Percentiles rank a stretch among this genome's conserved stretches.
These are phyloP conservation scores for Balakata baccata DNA, from an alignment of 345 rosid species.

Conservation along the genomic window DNA sequence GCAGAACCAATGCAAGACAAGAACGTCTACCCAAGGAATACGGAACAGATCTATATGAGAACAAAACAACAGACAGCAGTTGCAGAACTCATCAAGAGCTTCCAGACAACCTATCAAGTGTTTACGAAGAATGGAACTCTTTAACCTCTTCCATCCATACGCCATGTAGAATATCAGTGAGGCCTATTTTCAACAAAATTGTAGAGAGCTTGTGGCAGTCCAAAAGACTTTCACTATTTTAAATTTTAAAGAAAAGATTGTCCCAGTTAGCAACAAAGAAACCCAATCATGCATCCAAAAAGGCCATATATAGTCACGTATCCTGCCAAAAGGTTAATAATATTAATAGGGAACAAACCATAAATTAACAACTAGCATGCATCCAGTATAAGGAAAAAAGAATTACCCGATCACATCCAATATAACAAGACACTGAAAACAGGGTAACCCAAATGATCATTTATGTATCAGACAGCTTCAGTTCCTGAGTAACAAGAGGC, in stretches of 20 bases:
- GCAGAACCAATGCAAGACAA: slow-evolving; percentile 4
- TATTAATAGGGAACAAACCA: slow-evolving; percentile 35
- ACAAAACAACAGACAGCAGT: slow-evolving; percentile 14
- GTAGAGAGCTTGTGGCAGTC: slow-evolving; percentile 34
- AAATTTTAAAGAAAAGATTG: slow-evolving; percentile 28
- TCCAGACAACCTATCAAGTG: slow-evolving; percentile 26
- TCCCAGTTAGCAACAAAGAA: slow-evolving; percentile 46
- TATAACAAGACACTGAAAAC: slow-evolving; percentile 34
- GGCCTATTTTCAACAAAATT: slow-evolving; percentile 24
- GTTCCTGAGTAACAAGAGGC: slow-evolving; percentile 31
- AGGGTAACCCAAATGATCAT: slow-evolving; percentile 32
- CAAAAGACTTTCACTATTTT: slow-evolving; percentile 29
- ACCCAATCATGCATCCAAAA: slow-evolving; percentile 43
- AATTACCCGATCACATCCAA: slow-evolving; percentile 47
- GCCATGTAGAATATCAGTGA: slow-evolving; percentile 21
- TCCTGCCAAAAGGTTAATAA: slow-evolving; percentile 54
- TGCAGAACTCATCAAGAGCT: slow-evolving; percentile 31
- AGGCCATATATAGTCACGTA: slow-evolving; percentile 40
- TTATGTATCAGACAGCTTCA: slow-evolving; percentile 30
- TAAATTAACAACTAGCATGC: slow-evolving; percentile 26
- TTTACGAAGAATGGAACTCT: slow-evolving; percentile 22
- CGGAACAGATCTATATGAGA: slow-evolving; percentile 5
- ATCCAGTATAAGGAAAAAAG: slow-evolving; percentile 21
- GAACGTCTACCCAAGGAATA: slow-evolving; percentile 6
- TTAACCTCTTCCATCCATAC: slow-evolving; percentile 24